Evolutionary conservation across 2,329 filamentous ascomycete genomes (phyloP).

Genomic region (Pestalotiopsis sp.): DNA sequence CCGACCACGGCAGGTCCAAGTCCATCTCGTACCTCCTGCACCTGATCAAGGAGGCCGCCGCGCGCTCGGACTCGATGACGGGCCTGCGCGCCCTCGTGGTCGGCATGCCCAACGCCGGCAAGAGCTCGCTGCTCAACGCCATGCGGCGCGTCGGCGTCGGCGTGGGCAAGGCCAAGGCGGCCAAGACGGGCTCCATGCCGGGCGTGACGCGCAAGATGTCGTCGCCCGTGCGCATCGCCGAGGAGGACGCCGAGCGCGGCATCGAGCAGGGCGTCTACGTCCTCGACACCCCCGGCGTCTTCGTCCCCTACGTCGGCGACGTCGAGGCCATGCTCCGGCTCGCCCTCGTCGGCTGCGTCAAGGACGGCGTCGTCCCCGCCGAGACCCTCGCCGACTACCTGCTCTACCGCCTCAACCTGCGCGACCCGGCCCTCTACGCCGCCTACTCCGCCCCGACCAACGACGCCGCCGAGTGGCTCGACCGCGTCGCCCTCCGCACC

Average conservation of each 20-base stretch:
- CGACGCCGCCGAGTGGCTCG: conserved; percentile 72
- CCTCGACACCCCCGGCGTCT: conserved; percentile 91
- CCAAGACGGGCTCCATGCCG: conserved; percentile 81
- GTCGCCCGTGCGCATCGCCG: conserved; percentile 75
- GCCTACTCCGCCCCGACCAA: conserved; percentile 74
- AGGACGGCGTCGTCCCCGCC: conserved; percentile 79
- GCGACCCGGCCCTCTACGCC: conserved; percentile 61
- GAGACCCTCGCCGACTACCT: conserved; percentile 87
- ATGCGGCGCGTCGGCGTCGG: conserved; percentile 69
- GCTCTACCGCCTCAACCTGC: conserved; percentile 77
- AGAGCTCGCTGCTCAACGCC: conserved; percentile 90
- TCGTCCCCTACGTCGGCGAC: conserved; percentile 86
- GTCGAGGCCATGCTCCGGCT: conserved; percentile 91
- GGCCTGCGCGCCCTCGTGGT: conserved; percentile 86
- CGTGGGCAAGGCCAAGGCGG: conserved; percentile 72
- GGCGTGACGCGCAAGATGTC: conserved; percentile 87
- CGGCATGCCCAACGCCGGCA: conserved; percentile 97
- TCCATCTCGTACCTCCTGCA: conserved; percentile 42
- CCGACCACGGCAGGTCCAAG: conserved; percentile 36
- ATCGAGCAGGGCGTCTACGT: conserved; percentile 71
- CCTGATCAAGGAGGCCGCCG: conserved; percentile 50
- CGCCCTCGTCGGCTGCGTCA: conserved; percentile 87
- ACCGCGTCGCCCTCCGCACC: conserved; percentile 68
- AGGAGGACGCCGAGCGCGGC: conserved; percentile 25
- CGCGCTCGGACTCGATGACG: conserved; percentile 61